Evolutionary conservation across 73 alveolate species (phyloP), one percentile per base, ranked within the genome.

Genomic region (Breviolum minutum): DNA sequence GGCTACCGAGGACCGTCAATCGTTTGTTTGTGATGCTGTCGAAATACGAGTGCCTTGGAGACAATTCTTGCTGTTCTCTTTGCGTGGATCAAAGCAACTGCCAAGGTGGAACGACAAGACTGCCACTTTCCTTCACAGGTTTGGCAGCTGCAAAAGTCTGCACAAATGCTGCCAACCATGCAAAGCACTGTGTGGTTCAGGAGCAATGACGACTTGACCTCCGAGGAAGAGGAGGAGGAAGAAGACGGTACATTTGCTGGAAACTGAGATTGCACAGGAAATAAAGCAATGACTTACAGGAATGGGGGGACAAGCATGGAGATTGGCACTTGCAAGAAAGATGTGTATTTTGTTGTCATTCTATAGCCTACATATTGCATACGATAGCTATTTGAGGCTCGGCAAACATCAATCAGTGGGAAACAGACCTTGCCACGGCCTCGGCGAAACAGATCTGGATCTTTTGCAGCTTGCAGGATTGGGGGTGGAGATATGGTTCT

Each of bases 71-170:
- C 30, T 22, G 8, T 40, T 26, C 54, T 10, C 63, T 11, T 30
- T 16, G 17, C 27, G 79, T 24, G 62, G n/a, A 13, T 29, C 48
- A 7, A 19, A 7, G 8, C 14, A 5, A 0, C 16, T 30, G 61
- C 83, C 29, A 40, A 92, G 98, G 98, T 92, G 98, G 98, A 92
- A 92, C 48, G 40, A 27, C 5, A 92, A 92, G 90, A 92, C 98
- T 61, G 98, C 91, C 66, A 92, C 90, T 64, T 92, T 92, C 62
- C 90, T 92, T 27, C 74, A 32, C 69, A 92, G 90, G 98, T 24
- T 26, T n/a, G n/a, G n/a, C n/a, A n/a, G 62, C 29, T 12, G n/a
- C 70, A 20, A 48, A 81, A 12, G 1, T 17, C 24, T 60, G 8
- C 61, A 4, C 60, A 12, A 82, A 40, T 24, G 61, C 54, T 20